Evolutionary conservation across 1,284 basidiomycete species (phyloP), one percentile per base, ranked within the genome.

Genomic region (Heimioporus punctisporus): DNA sequence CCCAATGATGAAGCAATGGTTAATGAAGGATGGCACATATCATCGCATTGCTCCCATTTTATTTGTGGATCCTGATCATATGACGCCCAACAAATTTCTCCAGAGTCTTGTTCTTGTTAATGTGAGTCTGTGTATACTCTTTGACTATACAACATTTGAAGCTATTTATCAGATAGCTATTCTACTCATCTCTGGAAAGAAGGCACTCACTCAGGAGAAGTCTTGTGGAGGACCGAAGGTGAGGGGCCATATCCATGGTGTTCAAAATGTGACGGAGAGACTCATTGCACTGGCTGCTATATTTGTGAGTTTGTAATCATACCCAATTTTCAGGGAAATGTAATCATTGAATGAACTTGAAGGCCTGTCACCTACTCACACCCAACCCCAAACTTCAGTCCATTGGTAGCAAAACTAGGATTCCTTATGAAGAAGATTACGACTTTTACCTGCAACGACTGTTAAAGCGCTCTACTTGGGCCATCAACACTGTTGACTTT

Each of bases 371-470:
- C 34, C 23, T 56, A 24, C 24, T 58, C 4, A 26, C 26, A 1
- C 39, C 44, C 4, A 44, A 58, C 11, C 4, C 43, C 5, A 27
- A 58, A 21, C 56, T 58, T 11, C 44, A 34, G 8, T 17, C 50
- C 5, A 9, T 46, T 5, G 48, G 50, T 3, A 26, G 10, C 12
- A 19, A 47, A 19, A 56, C 43, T 0, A 50, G 41, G 34, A 58
- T 58, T 11, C 42, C 39, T 3, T 58, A 58, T 11, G 10, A 57
- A 40, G 42, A 2, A 0, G 50, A 58, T n/a, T 58, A 50, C 1
- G 11, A 58, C 26, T 57, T 58, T 17, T 55, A 56, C 31, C 23
- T 56, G 1, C 7, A 44, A 15, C 30, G 2, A 4, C 39, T 56
- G 1, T n/a, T 25, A 14, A 56, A 55, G 17, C 23, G 14, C 19